Evolutionary conservation across 2,329 filamentous ascomycete genomes (phyloP).

Genomic region (Colletotrichum camelliae): DNA sequence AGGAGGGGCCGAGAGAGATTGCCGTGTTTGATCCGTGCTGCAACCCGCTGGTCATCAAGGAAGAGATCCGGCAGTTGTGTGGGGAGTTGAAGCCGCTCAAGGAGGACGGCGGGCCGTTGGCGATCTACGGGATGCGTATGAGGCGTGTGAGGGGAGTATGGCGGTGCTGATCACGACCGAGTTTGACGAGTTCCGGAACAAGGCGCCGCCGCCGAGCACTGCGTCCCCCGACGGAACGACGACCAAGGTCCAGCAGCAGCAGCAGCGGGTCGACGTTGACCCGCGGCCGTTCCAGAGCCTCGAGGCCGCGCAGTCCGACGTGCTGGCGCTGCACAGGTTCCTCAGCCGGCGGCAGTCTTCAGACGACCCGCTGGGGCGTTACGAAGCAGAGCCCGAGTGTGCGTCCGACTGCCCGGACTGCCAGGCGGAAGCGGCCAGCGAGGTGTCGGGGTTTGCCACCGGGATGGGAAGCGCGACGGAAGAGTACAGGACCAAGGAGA

Average conservation of each 20-base stretch:
- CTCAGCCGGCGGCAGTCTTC: slow-evolving; percentile 31
- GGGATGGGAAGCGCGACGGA: slow-evolving; percentile 44
- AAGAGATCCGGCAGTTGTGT: slow-evolving; percentile 54
- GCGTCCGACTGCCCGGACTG: slow-evolving; percentile 56
- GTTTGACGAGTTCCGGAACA: slow-evolving; percentile 59
- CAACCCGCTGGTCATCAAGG: slow-evolving; percentile 53
- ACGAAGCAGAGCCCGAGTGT: slow-evolving; percentile 51
- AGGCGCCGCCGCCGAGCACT: slow-evolving; percentile 17
- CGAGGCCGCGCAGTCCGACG: slow-evolving; percentile 46
- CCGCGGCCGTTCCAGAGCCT: slow-evolving; percentile 48
- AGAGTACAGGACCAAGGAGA: slow-evolving; percentile 52
- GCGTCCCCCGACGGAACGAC: neutral
- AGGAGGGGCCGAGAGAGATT: slow-evolving; percentile 69
- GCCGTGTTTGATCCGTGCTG: slow-evolving; percentile 73
- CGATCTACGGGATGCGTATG: slow-evolving; percentile 53
- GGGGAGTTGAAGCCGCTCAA: slow-evolving; percentile 27
- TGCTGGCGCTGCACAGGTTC: slow-evolving; percentile 53
- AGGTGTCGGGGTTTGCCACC: slow-evolving; percentile 41
- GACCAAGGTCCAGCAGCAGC: slow-evolving; percentile 21
- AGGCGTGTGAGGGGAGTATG: slow-evolving; percentile 53
- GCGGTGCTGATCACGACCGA: slow-evolving; percentile 61
- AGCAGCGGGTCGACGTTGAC: slow-evolving; percentile 37
- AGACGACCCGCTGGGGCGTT: slow-evolving; percentile 49
- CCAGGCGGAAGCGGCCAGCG: slow-evolving; percentile 42
- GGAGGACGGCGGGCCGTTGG: slow-evolving; percentile 48